Conservation (phyloP, 2,329 filamentous ascomycete genomes). For the Stachybotrys echinatus region DNA sequence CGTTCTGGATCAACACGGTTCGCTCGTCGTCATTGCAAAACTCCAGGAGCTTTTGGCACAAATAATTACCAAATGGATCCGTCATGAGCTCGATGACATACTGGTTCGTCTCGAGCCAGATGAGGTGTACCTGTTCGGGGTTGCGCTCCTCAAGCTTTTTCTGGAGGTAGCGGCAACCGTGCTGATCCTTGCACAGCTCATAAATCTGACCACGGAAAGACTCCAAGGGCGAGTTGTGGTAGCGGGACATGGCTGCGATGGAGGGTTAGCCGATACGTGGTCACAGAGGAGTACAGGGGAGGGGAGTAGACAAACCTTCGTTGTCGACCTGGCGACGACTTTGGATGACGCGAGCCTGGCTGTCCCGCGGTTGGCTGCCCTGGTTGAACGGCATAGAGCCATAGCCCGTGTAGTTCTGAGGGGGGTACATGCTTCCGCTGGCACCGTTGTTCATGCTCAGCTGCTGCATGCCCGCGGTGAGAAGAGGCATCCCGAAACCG, state of each 20-base stretch:
- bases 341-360: conserved; percentile 70
- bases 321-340: conserved; percentile 69
- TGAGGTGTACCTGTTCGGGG: conserved; percentile 79
- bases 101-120: conserved; percentile 88
- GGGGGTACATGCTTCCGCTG: conserved; percentile 42
- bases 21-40: conserved; percentile 94
- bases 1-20: conserved; percentile 86
- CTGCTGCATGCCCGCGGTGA: conserved; percentile 64
- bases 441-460: conserved; percentile 49
- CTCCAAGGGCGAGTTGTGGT: conserved; percentile 77
- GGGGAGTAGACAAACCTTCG: conserved; percentile 49
- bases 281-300: not conserved
- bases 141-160: conserved; percentile 93
- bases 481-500: conserved; percentile 36
- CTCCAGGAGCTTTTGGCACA: conserved; percentile 97
- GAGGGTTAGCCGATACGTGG: conserved; percentile 19
- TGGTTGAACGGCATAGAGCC: conserved; percentile 43
- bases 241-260: conserved; percentile 64
- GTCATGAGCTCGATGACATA: conserved; percentile 98
- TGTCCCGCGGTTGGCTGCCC: conserved; percentile 60
- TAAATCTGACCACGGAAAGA: conserved; percentile 80
- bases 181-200: conserved; percentile 91
- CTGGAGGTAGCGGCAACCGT: conserved; percentile 93
- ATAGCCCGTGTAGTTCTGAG: conserved; percentile 55
- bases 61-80: conserved; percentile 97